phyloP scores from a whole-genome alignment of 345 rosid genomes.

The Boechera stricta region DNA sequence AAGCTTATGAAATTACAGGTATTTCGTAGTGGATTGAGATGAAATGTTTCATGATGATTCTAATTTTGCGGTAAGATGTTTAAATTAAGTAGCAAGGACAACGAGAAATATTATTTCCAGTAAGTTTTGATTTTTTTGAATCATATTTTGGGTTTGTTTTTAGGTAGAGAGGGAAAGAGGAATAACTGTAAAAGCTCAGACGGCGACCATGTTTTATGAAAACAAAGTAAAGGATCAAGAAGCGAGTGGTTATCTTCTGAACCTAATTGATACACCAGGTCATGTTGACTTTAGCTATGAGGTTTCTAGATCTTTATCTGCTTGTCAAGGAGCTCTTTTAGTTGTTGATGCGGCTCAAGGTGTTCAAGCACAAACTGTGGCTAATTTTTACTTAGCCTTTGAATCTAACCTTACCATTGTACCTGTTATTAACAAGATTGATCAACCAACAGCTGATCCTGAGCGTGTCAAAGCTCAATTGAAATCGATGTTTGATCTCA shows the following conservation, averaged over 20 bases:
- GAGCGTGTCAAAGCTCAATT: conserved; percentile 94
- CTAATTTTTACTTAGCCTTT: conserved; percentile 95
- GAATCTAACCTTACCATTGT: conserved; percentile 81
- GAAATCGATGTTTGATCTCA: conserved; percentile 97
- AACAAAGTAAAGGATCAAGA: conserved; percentile 47
- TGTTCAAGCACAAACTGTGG: conserved; percentile 98
- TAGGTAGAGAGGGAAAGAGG: conserved; percentile 99
- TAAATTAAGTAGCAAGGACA: neutral
- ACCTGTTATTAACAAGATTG: conserved; percentile 93
- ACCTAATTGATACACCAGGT: conserved; percentile 94
- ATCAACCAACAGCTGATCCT: conserved; percentile 99
- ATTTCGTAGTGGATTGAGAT: neutral
- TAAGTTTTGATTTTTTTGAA: conserved; percentile 5
- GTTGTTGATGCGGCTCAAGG: conserved; percentile 99
- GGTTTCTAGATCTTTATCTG: conserved; percentile 96
- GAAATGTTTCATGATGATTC: neutral
- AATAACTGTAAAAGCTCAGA: conserved; percentile 96
- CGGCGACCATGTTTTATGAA: conserved; percentile 90
- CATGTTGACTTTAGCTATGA: conserved; percentile 99
- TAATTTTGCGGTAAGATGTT: too few species aligned
- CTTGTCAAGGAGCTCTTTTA: conserved; percentile 97
- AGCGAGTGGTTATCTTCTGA: conserved; percentile 59
- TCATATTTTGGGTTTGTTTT: neutral
- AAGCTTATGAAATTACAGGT: too few species aligned
- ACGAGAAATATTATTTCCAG: neutral